Base-by-base conservation (phyloP, 1,284 basidiomycete genomes). In the Inonotus hispidus region DNA sequence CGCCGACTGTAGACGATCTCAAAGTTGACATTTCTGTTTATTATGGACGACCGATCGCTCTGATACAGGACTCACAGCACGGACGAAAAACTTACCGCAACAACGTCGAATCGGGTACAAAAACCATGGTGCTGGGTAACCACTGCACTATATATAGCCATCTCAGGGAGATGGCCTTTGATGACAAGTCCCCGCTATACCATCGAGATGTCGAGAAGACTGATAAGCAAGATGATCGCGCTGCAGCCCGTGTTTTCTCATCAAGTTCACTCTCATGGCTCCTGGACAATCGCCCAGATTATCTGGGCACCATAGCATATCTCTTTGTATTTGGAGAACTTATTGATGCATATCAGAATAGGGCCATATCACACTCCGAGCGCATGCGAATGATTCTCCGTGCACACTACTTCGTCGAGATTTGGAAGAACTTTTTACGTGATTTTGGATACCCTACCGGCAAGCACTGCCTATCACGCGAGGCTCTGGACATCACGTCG, bases 251-350 rank as follows among this genome's bases (percentile, higher is more conserved):
- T 1, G 25, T 53, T 2, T 53, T 37, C 3, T 53, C 3, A 16
- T 53, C 50, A 29, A 1, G 2, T 1, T 32, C 27, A 2, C 32
- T 53, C 3, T 14, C 2, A 3, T 73, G 63, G 29, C 58, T 63
- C 2, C 58, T 64, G 11, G 53, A 64, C 7, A 32, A 66, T 19
- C 58, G 67, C 29, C 66, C 68, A 0, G 66, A 71, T 0, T 45
- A 69, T 5, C 45, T 65, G 1, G 74, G 71, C 0, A 49, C 69
- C 0, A 65, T 69, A 4, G 58, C 72, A 5, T 75, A 72, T 53
- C 69, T 75, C 1, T 75, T 75, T 59, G 60, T 75, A 0, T 71
- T 73, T 54, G 73, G 74, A 1, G 74, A 77, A 50, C 60, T 74
- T 0, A 47, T 71, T 21, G 72, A 76, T 63, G 73, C 72, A 19